Evolutionary conservation across 2,329 filamentous ascomycete genomes (phyloP).

Genomic region (Colletotrichum nymphaeae): DNA sequence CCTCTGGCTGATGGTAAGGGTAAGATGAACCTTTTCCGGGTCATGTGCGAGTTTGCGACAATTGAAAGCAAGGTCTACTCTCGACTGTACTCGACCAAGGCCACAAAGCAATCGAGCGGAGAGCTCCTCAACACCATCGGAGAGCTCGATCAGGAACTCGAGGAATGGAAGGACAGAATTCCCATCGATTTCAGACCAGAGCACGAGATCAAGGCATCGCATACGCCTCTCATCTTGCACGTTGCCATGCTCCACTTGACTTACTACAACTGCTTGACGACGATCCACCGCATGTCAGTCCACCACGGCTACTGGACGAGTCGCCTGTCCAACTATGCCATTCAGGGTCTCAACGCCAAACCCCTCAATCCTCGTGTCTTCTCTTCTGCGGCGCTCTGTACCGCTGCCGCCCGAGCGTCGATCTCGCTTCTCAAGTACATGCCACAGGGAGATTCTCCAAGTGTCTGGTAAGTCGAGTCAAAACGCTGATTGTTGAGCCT

Average conservation of each 20-base stretch:
- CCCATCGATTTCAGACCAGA: conserved; percentile 97
- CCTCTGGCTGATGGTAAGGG: conserved; percentile 88
- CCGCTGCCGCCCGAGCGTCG: conserved; percentile 90
- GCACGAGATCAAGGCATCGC: conserved; percentile 92
- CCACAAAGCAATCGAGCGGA: conserved; percentile 90
- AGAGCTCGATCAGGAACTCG: conserved; percentile 88
- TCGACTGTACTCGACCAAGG: conserved; percentile 90
- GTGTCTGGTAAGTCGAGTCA: conserved; percentile 81
- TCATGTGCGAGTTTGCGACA: conserved; percentile 90
- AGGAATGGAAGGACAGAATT: conserved; percentile 96
- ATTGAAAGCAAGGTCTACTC: conserved; percentile 97
- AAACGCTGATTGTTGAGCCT: neutral
- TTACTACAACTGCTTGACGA: conserved; percentile 98
- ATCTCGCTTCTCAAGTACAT: conserved; percentile 97
- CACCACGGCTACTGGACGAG: conserved; percentile 99
- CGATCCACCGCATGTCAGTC: conserved; percentile 97
- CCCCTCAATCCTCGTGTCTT: conserved; percentile 95
- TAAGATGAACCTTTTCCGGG: conserved; percentile 94
- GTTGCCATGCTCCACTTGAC: conserved; percentile 95
- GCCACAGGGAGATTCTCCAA: conserved; percentile 92
- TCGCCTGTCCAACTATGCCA: conserved; percentile 91
- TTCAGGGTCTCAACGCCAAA: conserved; percentile 90
- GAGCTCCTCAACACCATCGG: conserved; percentile 96
- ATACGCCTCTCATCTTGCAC: conserved; percentile 93
- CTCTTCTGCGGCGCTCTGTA: conserved; percentile 91